phyloP scores from a whole-genome alignment of 2,329 filamentous ascomycete species.

The Fusarium sp. region DNA sequence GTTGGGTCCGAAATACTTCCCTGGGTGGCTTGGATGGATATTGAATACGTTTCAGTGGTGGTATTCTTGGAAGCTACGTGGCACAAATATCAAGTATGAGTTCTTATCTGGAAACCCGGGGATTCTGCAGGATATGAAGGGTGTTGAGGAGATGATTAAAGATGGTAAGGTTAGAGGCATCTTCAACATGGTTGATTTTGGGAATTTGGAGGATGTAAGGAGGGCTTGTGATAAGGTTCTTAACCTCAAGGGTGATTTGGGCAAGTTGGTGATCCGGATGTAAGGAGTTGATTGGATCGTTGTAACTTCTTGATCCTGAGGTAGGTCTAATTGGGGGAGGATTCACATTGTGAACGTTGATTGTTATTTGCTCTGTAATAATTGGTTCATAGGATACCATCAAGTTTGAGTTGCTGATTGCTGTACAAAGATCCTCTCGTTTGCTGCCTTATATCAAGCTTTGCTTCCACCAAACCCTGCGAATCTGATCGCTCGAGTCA shows the following conservation, averaged over 20 bases:
- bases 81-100: conserved; percentile 59
- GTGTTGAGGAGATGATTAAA: conserved; percentile 55
- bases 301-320: background rate
- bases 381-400: background rate
- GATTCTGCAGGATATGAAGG: conserved; percentile 57
- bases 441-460: background rate
- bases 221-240: conserved; percentile 55
- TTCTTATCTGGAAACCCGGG: conserved; percentile 60
- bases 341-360: rapidly evolving
- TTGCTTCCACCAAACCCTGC: background rate
- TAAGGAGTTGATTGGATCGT: background rate
- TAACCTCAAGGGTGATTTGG: conserved; percentile 44
- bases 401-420: background rate
- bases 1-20: conserved; percentile 49
- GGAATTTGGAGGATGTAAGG: conserved; percentile 58
- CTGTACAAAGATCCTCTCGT: background rate
- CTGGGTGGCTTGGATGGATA: conserved; percentile 54
- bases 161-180: conserved; percentile 58
- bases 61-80: conserved; percentile 57
- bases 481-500: background rate
- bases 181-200: conserved; percentile 55
- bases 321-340: background rate
- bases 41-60: conserved; percentile 54
- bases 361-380: rapidly evolving
- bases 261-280: conserved; percentile 47